Base-by-base conservation (phyloP, 805 yeast species). In the Yarrowia deformans region DNA sequence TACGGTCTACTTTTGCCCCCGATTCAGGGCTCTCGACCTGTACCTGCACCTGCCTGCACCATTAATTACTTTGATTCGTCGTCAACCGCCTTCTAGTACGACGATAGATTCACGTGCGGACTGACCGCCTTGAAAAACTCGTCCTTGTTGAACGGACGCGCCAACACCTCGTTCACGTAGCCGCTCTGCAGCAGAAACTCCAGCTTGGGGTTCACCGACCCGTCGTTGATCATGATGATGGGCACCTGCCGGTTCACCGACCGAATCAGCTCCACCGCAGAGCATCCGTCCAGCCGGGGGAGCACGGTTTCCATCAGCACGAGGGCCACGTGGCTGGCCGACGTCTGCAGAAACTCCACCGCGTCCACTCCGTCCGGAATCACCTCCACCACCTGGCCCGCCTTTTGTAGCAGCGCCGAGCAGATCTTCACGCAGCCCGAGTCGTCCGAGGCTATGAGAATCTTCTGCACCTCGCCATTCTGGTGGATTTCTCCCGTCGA, bases 341-440 rank as follows among this genome's bases (percentile, higher is more conserved):
- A 92, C 80, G 91, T 92, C 73, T 89, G 42, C 13, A 60, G 34
- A 34, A 60, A 60, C 50, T 87, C 84, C 54, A 95, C 92, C 2
- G 97, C 97, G 43, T 91, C 88, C 12, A 94, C 79, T 0, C 99
- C 99, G 79, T 94, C 98, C 6, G 92, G 89, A 0, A 91, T 98
- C 19, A 93, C 91, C 58, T 95, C 94, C 5, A 94, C 97, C 14
- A 92, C 88, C 77, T 97, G 93, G 0, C 98, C 98, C 77, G 90
- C 92, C 75, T 91, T 90, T 75, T 87, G 85, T 69, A 95, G 78
- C 75, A 95, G 91, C 76, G 91, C 90, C 10, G 90, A 83, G 73
- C 97, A 91, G 10, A 94, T 81, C 72, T 90, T 91, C 67, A 92
- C 90, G 73, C 97, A 90, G 46, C 83, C 79, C 40, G 81, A 78